Conservation (phyloP, 148 eudicot genomes). For the Fagopyrum tataricum region DNA sequence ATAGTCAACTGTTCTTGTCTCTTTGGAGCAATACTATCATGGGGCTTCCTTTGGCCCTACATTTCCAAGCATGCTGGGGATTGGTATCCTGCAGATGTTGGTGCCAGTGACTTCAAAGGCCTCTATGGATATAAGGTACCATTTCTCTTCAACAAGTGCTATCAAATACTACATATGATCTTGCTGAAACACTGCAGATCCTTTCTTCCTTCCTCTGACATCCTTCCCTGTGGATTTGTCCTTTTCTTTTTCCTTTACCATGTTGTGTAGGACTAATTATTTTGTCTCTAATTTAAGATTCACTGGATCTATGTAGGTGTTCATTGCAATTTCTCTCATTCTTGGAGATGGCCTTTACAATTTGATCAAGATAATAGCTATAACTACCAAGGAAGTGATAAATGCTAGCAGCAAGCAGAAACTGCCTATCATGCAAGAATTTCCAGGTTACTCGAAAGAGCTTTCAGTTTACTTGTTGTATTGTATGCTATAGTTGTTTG, state of each 20-base stretch:
- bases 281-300: not conserved
- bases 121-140: conserved; percentile 80
- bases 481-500: not conserved
- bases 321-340: conserved; percentile 63
- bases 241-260: not conserved
- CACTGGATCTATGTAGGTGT: conserved; percentile 36
- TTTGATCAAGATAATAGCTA: conserved; percentile 51
- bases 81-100: conserved; percentile 91
- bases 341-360: conserved; percentile 77
- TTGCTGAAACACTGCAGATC: not conserved
- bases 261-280: not conserved
- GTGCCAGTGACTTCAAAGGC: conserved; percentile 68
- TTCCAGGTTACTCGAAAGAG: conserved; percentile 27
- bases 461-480: not conserved
- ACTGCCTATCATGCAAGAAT: conserved; percentile 46
- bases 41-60: conserved; percentile 98
- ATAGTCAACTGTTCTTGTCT: conserved; percentile 91
- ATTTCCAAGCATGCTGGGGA: conserved; percentile 76
- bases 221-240: not conserved
- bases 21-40: conserved; percentile 83
- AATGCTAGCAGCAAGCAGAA: conserved; percentile 36
- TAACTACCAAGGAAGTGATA: conserved; percentile 41
- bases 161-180: not conserved
- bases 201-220: not conserved
- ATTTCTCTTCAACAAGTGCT: not conserved